Percentiles rank a stretch among this genome's conserved stretches.
These are phyloP conservation scores for Raffaelea ambrosiae DNA, from an alignment of 2,329 filamentous ascomycete genomes.

Conservation along the genomic window DNA sequence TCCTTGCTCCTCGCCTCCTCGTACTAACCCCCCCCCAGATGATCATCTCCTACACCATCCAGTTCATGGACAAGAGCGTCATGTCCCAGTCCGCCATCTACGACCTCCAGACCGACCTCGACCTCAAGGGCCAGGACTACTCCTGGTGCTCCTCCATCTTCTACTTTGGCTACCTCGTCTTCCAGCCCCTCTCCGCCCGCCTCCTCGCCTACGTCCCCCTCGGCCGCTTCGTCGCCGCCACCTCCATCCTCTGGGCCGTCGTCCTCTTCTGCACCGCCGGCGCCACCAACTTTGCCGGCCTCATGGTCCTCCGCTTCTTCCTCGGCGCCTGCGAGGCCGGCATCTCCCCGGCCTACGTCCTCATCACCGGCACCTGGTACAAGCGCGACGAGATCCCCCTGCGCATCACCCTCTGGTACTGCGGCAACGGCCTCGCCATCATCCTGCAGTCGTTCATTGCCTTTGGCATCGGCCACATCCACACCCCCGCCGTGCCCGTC, in stretches of 20 bases:
- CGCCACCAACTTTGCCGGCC: constrained; percentile 35
- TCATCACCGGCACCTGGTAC: constrained; percentile 48
- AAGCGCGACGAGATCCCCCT: constrained; percentile 42
- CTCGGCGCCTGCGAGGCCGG: constrained; percentile 39
- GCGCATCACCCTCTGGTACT: constrained; percentile 41
- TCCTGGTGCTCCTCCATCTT: constrained; percentile 37
- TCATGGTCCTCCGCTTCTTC: constrained; percentile 35
- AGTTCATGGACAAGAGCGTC: constrained; percentile 22
- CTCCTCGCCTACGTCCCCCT: constrained; percentile 44
- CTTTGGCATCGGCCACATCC: constrained; percentile 41
- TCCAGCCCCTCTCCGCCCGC: constrained; percentile 46
- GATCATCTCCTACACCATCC: constrained; percentile 20
- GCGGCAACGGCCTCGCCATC: constrained; percentile 34
- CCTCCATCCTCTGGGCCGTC: constrained; percentile 46
- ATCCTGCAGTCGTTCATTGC: constrained; percentile 44
- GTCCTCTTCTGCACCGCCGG: constrained; percentile 42
- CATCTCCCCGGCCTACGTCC: constrained; percentile 41
- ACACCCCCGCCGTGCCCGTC: constrained; percentile 30
- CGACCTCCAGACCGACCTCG: constrained; percentile 1
- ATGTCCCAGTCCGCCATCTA: constrained; percentile 9
- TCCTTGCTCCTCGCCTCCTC: no score
- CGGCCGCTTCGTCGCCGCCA: constrained; percentile 41
- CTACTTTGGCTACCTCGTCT: constrained; percentile 50
- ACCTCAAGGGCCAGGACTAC: constrained; percentile 8
- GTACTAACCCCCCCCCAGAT: constrained; percentile 1